phyloP scores from a whole-genome alignment of 2,329 filamentous ascomycete species.

The Cadophora sp. region DNA sequence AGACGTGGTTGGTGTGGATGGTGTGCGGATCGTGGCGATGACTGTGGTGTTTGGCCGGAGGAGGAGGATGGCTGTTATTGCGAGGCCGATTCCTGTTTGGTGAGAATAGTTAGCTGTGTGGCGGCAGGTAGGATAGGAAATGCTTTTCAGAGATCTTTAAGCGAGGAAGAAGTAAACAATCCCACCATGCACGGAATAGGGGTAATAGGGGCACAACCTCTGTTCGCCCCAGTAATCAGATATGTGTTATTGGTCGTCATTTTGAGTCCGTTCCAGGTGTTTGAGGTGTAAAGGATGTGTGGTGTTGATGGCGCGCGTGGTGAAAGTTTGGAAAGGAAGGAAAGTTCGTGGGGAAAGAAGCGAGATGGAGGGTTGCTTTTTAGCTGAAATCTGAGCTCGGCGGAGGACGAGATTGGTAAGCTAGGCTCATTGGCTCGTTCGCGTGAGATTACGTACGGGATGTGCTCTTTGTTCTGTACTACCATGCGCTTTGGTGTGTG shows the following conservation, averaged over 20 bases:
- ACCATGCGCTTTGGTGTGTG: not conserved
- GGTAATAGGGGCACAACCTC: conserved; percentile 32
- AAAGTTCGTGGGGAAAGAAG: conserved; percentile 3
- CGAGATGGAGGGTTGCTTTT: not conserved
- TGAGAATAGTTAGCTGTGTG: not conserved
- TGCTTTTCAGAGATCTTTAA: not conserved
- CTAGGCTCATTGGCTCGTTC: not conserved
- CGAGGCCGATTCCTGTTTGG: conserved; percentile 43
- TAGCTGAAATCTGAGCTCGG: not conserved
- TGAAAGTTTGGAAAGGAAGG: conserved; percentile 17
- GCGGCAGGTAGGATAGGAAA: not conserved
- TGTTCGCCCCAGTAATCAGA: conserved; percentile 42
- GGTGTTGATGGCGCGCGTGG: conserved; percentile 4
- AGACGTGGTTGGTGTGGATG: conserved; percentile 30
- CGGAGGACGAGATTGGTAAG: not conserved
- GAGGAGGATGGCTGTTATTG: conserved; percentile 46
- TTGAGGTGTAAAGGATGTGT: conserved; percentile 1
- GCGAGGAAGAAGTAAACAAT: conserved; percentile 16
- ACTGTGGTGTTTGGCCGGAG: conserved; percentile 47
- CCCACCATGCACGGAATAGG: conserved; percentile 24
- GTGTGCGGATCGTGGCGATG: conserved; percentile 49
- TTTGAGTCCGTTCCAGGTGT: not conserved
- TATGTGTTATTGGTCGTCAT: conserved; percentile 32
- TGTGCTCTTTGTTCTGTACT: not conserved
- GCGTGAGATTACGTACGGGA: not conserved